Conservation (phyloP, 345 rosid species). For the Salix suchowensis region DNA sequence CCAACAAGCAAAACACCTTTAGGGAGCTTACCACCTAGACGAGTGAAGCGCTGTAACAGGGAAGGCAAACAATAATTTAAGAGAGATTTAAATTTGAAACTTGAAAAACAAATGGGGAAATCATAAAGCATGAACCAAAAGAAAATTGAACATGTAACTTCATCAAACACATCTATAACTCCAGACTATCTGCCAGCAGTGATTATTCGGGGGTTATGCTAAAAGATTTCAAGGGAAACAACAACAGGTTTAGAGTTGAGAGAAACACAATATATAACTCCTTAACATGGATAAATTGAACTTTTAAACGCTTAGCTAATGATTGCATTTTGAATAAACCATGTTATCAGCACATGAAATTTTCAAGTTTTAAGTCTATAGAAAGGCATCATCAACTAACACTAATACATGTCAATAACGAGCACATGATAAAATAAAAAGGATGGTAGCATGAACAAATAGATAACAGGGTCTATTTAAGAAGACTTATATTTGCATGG, state of each 20-base stretch:
- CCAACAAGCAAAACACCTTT: constrained; percentile 97
- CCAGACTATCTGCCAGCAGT: no score
- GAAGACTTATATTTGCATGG: neutral
- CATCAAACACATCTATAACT: no score
- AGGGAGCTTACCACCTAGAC: constrained; percentile 96
- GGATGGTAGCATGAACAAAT: neutral
- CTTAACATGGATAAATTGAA: neutral
- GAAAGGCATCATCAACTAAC: neutral
- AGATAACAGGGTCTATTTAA: neutral
- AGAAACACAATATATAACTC: neutral
- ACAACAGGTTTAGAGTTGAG: neutral
- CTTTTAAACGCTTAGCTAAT: neutral
- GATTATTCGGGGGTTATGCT: neutral
- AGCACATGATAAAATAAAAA: neutral
- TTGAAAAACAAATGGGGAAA: neutral
- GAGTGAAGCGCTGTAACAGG: constrained; percentile 81
- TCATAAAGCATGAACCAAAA: neutral
- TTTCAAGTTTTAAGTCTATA: no score
- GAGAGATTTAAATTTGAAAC: neutral
- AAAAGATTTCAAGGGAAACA: neutral
- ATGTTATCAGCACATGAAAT: no score
- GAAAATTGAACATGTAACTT: no score
- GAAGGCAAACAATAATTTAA: constrained; percentile 1
- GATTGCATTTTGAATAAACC: no score
- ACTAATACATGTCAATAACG: neutral